Conservation (phyloP, 805 yeast genomes). For the Wickerhamiella dianesei region DNA sequence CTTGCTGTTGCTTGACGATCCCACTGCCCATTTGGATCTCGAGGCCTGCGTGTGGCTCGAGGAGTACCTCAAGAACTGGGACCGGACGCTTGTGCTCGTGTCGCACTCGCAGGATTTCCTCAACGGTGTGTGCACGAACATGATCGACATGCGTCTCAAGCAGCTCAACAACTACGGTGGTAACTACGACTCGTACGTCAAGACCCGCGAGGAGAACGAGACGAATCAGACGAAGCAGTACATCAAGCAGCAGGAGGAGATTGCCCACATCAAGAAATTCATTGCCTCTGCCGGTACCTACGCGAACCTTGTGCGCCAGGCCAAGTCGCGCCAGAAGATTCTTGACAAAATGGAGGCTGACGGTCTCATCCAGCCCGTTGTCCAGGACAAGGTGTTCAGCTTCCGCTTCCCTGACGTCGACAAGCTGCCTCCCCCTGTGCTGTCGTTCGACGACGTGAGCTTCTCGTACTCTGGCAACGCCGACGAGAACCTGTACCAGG, state of each 20-base stretch:
- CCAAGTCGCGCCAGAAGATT: conserved; percentile 98
- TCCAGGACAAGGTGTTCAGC: conserved; percentile 81
- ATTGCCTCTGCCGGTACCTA: conserved; percentile 99
- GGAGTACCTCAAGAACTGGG: conserved; percentile 90
- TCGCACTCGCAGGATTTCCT: conserved; percentile 99
- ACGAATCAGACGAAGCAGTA: conserved; percentile 97
- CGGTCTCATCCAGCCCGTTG: conserved; percentile 82
- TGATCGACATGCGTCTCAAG: conserved; percentile 93
- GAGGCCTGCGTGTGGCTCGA: conserved; percentile 99
- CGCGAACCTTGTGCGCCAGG: conserved; percentile 96
- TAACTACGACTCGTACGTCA: conserved; percentile 92
- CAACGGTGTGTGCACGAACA: conserved; percentile 95
- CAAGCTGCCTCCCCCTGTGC: conserved; percentile 96
- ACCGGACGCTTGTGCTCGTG: conserved; percentile 82
- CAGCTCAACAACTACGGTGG: conserved; percentile 75
- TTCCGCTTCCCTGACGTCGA: conserved; percentile 92
- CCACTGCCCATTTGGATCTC: conserved; percentile 97
- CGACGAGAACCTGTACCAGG: conserved; percentile 79
- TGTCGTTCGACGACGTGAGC: conserved; percentile 89
- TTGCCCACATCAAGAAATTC: conserved; percentile 93
- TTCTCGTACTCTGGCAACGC: conserved; percentile 64
- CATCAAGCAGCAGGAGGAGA: conserved; percentile 96
- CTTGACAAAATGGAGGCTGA: conserved; percentile 99
- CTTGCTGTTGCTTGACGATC: conserved; percentile 85
- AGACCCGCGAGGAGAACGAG: conserved; percentile 88